Evolutionary conservation across 73 alveolate genomes (phyloP), one percentile per base, ranked within the genome.

Genomic region (Durusdinium trenchii): DNA sequence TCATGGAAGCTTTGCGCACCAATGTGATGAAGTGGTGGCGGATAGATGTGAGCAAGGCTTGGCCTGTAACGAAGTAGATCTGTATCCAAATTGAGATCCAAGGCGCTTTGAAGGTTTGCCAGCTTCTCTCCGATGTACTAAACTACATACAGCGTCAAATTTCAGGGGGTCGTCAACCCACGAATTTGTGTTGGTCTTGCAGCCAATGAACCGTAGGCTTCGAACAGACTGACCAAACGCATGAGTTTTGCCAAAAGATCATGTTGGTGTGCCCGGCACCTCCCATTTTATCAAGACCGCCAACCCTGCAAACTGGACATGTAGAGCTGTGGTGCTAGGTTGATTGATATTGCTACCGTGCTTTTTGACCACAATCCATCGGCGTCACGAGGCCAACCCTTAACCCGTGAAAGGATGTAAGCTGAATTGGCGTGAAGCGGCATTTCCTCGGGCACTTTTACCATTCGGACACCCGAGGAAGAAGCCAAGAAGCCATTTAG

Each of bases 21-120:
- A 4, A 12, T 14, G 20, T 62, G 20, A 4, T 5, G 38, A 40
- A 35, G 16, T 62, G 43, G 38, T 62, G 78, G 78, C 78, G 38
- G 78, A 62, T 62, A 23, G 42, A 62, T 62, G 78, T 62, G 78
- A 62, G 78, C 78, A 62, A 62, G 78, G 78, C 78, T 62, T 62
- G 78, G 78, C 78, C 78, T 62, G 78, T 7, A 62, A 62, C 42
- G 78, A 62, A 62, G 78, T 62, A 62, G 38, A 62, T 62, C 20
- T 62, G 78, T 62, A 12, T 62, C 32, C 78, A 62, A 62, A 62
- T 62, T 4, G 32, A 62, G 38, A 62, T 62, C 78, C 43, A 62
- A 62, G 78, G 16, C 43, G 32, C 78, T 62, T 62, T 62, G 78
- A 62, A 62, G 9, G 78, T 62, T 62, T 62, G 20, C 78, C 78